Evolutionary conservation across 2,329 filamentous ascomycete genomes (phyloP).

Genomic region (Beauveria scarabaeidicola): DNA sequence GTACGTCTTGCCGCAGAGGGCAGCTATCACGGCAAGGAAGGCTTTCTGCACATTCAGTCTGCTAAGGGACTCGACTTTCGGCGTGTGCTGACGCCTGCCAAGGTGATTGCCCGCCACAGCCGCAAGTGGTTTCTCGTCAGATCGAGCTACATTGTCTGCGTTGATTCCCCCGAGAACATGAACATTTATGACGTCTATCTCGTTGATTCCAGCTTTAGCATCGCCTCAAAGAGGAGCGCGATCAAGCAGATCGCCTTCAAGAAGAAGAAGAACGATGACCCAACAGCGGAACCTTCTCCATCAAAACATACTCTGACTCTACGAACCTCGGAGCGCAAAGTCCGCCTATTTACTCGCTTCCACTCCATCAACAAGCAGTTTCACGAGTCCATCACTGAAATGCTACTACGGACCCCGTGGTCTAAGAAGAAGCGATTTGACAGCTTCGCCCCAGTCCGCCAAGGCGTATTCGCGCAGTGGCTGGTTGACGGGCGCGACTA

Average conservation of each 20-base stretch:
- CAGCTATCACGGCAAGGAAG: slow-evolving; percentile 96
- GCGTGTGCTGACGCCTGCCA: slow-evolving; percentile 66
- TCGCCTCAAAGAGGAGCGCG: slow-evolving; percentile 63
- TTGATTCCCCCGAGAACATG: slow-evolving; percentile 98
- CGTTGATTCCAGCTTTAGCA: slow-evolving; percentile 80
- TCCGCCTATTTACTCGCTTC: slow-evolving; percentile 85
- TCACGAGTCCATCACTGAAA: slow-evolving; percentile 81
- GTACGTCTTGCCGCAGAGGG: slow-evolving; percentile 90
- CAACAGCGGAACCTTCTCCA: slow-evolving; percentile 28
- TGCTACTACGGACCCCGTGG: slow-evolving; percentile 79
- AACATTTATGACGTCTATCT: slow-evolving; percentile 98
- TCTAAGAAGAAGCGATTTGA: slow-evolving; percentile 75
- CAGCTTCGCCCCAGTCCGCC: slow-evolving; percentile 86
- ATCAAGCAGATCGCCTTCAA: slow-evolving; percentile 46
- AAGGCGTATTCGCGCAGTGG: slow-evolving; percentile 87
- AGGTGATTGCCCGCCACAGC: slow-evolving; percentile 73
- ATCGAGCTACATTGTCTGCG: slow-evolving; percentile 94
- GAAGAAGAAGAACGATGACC: slow-evolving; percentile 46
- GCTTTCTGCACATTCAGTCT: slow-evolving; percentile 84
- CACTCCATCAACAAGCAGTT: slow-evolving; percentile 87
- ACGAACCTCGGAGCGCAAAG: slow-evolving; percentile 84
- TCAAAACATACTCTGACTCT: slow-evolving; percentile 71
- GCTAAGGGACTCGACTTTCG: slow-evolving; percentile 83
- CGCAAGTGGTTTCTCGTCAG: slow-evolving; percentile 98
- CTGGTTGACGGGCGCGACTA: slow-evolving; percentile 94